These are phyloP conservation scores for Tylopilus sp. DNA, from an alignment of 1,284 basidiomycete genomes.

Conservation along the genomic window DNA sequence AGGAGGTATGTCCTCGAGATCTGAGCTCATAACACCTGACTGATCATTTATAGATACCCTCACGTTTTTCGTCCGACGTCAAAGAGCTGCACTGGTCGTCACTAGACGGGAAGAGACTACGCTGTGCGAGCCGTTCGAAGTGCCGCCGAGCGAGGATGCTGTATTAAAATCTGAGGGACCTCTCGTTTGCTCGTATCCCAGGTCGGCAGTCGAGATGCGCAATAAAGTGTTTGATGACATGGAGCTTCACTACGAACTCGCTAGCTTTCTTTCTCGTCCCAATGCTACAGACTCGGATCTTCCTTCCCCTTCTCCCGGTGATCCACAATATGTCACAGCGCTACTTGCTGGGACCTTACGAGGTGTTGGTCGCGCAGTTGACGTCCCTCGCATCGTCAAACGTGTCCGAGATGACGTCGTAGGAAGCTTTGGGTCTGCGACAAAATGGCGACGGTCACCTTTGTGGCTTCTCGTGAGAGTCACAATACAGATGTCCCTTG, in stretches of 20 bases:
- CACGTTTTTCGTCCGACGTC: too few species aligned
- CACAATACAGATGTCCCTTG: too few species aligned
- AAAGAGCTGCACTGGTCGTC: too few species aligned
- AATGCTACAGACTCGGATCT: conserved; percentile 24
- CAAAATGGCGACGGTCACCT: conserved; percentile 41
- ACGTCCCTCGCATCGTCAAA: conserved; percentile 38
- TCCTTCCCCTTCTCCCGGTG: not conserved
- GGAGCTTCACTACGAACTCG: conserved; percentile 34
- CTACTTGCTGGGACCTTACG: conserved; percentile 42
- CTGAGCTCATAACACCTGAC: too few species aligned
- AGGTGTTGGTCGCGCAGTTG: conserved; percentile 28
- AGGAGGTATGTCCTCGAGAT: too few species aligned
- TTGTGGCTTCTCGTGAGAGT: conserved; percentile 22
- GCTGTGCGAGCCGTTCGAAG: not conserved
- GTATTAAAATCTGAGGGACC: not conserved
- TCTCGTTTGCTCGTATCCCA: conserved; percentile 44
- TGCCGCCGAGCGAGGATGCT: conserved; percentile 26
- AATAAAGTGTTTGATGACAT: conserved; percentile 24
- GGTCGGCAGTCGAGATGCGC: conserved; percentile 33
- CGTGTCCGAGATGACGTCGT: conserved; percentile 39
- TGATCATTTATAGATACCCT: too few species aligned
- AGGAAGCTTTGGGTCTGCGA: too few species aligned
- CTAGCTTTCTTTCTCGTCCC: conserved; percentile 22
- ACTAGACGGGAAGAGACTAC: too few species aligned
- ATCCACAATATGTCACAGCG: conserved; percentile 37